A percentile compares a stretch with the other conserved stretches of the same genome.
phyloP scores from a whole-genome alignment of 352 stramenopile genomes.

The Phytopythium vexans region DNA sequence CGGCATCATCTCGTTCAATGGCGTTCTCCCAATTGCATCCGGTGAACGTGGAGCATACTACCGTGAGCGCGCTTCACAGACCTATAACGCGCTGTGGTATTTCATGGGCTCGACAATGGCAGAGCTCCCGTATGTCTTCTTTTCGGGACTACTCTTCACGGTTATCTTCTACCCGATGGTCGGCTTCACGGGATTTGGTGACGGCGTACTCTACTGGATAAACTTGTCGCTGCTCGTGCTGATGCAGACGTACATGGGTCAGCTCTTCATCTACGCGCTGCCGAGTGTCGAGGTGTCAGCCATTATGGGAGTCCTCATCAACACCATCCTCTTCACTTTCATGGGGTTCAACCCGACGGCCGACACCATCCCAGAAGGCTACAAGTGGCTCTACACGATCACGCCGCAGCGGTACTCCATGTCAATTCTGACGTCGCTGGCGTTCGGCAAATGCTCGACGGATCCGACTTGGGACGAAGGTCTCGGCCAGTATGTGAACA shows the following conservation, averaged over 20 bases:
- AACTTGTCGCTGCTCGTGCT: slow-evolving; percentile 18
- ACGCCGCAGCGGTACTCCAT: slow-evolving; percentile 15
- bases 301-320: slow-evolving; percentile 25
- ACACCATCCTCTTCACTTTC: slow-evolving; percentile 31
- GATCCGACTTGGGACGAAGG: slow-evolving; percentile 13
- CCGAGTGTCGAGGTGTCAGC: slow-evolving; percentile 24
- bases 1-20: slow-evolving; percentile 62
- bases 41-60: slow-evolving; percentile 60
- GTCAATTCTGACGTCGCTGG: slow-evolving; percentile 14
- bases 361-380: too few species aligned
- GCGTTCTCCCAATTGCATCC: slow-evolving; percentile 59
- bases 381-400: slow-evolving; percentile 18
- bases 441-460: slow-evolving; percentile 13
- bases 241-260: slow-evolving; percentile 25
- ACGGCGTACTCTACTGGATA: slow-evolving; percentile 21
- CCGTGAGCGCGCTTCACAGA: slow-evolving; percentile 77
- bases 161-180: too few species aligned
- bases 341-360: slow-evolving; percentile 23
- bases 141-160: too few species aligned
- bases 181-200: too few species aligned
- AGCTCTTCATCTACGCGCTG: slow-evolving; percentile 22
- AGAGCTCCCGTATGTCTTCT: too few species aligned
- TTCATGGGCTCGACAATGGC: slow-evolving; percentile 48
- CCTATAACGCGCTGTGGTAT: slow-evolving; percentile 75
- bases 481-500: slow-evolving; percentile 7